Evolutionary conservation across 768 basidiomycete genomes (phyloP).

Genomic region (Pisolithus albus): DNA sequence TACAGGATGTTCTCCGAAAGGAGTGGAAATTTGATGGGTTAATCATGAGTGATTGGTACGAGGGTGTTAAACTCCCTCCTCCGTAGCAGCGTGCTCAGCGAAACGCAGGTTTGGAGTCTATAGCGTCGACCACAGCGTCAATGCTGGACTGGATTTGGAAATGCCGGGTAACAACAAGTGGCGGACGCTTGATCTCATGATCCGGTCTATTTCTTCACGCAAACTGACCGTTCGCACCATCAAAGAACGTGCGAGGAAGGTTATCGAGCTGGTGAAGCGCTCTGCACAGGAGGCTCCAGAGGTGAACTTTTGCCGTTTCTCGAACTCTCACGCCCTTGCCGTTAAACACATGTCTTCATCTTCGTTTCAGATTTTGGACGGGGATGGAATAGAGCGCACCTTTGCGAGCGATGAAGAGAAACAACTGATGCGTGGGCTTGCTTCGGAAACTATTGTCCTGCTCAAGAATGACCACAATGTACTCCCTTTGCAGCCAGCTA

Average conservation of each 20-base stretch:
- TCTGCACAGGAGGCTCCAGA: slow-evolving; percentile 63
- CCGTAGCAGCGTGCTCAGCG: neutral
- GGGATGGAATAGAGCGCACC: slow-evolving; percentile 61
- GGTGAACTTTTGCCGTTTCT: slow-evolving; percentile 25
- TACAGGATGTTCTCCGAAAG: slow-evolving; percentile 55
- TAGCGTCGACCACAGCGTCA: slow-evolving; percentile 54
- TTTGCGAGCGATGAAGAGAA: slow-evolving; percentile 57
- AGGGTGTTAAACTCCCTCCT: neutral
- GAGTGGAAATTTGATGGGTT: slow-evolving; percentile 73
- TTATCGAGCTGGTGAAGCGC: slow-evolving; percentile 64
- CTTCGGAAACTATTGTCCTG: slow-evolving; percentile 64
- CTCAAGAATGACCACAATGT: slow-evolving; percentile 59
- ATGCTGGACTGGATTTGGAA: slow-evolving; percentile 76
- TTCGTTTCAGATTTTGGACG: slow-evolving; percentile 50
- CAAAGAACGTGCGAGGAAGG: slow-evolving; percentile 58
- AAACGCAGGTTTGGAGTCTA: slow-evolving; percentile 61
- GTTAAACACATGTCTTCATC: neutral
- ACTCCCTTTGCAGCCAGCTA: slow-evolving; percentile 29
- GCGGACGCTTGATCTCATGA: slow-evolving; percentile 63
- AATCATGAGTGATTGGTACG: slow-evolving; percentile 79
- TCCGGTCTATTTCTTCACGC: slow-evolving; percentile 49
- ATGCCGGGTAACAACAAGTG: slow-evolving; percentile 76
- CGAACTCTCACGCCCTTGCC: neutral
- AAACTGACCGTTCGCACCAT: slow-evolving; percentile 62
- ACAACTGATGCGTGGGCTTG: slow-evolving; percentile 57